Evolutionary conservation across 106 monocot genomes (phyloP).

Genomic region (Allium fistulosum): DNA sequence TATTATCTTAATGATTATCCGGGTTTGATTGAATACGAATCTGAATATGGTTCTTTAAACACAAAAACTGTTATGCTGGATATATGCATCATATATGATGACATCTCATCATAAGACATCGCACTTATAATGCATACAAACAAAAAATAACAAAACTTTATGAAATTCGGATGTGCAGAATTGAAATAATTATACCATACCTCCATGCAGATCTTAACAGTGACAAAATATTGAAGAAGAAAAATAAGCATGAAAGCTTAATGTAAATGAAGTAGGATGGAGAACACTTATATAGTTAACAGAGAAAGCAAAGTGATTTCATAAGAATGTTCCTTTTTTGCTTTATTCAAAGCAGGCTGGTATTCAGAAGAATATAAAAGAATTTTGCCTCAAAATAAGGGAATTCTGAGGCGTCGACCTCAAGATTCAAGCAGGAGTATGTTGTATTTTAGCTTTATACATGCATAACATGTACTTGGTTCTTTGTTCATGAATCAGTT

Average conservation of each 20-base stretch:
- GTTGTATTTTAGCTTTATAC: not conserved
- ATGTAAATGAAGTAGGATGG: conserved; percentile 3
- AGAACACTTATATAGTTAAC: conserved; percentile 18
- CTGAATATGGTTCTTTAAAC: not conserved
- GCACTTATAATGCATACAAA: not conserved
- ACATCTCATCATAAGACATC: not conserved
- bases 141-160: not conserved
- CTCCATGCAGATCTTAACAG: conserved; percentile 18
- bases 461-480: not conserved
- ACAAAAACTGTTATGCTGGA: not conserved
- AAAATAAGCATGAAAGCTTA: conserved; percentile 23
- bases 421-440: not conserved
- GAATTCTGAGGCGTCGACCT: not conserved
- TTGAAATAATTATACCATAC: conserved; percentile 3
- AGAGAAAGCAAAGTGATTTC: conserved; percentile 22
- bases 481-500: not conserved
- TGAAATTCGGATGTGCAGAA: not conserved
- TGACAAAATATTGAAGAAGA: not conserved
- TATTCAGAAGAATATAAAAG: conserved; percentile 15
- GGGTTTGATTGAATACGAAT: not conserved
- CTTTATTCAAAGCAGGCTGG: conserved; percentile 52
- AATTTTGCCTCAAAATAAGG: conserved; percentile 16
- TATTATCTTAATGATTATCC: not conserved
- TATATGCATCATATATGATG: not conserved
- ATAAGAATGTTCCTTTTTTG: conserved; percentile 25